Conservation (phyloP, 2,329 filamentous ascomycete genomes). For the Talaromyces sp. region DNA sequence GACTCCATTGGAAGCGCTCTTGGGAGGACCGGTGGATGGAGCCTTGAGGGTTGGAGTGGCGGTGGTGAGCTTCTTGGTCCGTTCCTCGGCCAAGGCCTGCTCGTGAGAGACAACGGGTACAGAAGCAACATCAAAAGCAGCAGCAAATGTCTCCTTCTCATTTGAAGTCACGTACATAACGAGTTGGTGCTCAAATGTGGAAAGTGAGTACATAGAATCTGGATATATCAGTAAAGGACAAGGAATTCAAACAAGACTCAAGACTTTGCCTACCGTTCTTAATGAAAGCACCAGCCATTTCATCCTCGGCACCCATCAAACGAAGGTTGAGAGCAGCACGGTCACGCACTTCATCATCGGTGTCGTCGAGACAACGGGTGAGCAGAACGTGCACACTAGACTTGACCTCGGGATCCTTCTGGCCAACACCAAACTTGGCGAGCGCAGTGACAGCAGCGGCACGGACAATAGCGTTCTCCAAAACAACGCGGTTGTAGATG, state of each 20-base stretch:
- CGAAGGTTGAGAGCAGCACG: constrained; percentile 90
- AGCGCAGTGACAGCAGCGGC: constrained; percentile 94
- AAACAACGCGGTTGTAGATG: constrained; percentile 96
- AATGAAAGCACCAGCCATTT: constrained; percentile 82
- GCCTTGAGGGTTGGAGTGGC: constrained; percentile 93
- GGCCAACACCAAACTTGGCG: constrained; percentile 95
- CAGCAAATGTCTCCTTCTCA: constrained; percentile 80
- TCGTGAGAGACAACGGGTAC: constrained; percentile 94
- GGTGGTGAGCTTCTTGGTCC: constrained; percentile 94
- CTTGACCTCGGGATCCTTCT: constrained; percentile 96
- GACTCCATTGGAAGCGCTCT: constrained; percentile 67
- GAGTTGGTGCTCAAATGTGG: constrained; percentile 93
- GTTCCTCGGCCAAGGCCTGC: constrained; percentile 92
- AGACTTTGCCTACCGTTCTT: constrained; percentile 71
- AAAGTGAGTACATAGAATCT: constrained; percentile 95
- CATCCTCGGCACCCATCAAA: constrained; percentile 89
- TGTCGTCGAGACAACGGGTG: constrained; percentile 91
- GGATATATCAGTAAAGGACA: constrained; percentile 24
- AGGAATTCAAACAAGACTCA: background rate
- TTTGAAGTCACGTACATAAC: constrained; percentile 96
- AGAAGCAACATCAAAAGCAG: constrained; percentile 85
- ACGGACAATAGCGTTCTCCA: constrained; percentile 94
- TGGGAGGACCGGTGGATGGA: constrained; percentile 76
- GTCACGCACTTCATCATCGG: constrained; percentile 95
- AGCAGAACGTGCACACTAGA: constrained; percentile 90